Evolutionary conservation across 345 rosid genomes (phyloP).

Genomic region (Rhodamnia argentea): DNA sequence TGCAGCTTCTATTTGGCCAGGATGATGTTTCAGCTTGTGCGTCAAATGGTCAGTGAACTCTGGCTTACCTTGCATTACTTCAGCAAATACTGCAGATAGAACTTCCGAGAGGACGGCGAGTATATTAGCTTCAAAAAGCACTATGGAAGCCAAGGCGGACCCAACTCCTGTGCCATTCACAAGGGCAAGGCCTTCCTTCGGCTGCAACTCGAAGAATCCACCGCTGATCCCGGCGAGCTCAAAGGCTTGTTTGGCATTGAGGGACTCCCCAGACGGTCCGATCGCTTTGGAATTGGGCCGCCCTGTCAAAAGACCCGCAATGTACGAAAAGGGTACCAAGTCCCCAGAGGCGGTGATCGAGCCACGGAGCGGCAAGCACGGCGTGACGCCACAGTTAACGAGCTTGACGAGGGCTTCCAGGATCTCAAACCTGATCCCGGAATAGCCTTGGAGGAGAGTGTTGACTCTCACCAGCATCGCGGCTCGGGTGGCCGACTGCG

Average conservation of each 20-base stretch:
- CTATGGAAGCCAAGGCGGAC: constrained; percentile 34
- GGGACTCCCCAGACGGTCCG: constrained; percentile 42
- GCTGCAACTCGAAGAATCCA: constrained; percentile 31
- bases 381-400: constrained; percentile 57
- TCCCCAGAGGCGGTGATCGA: constrained; percentile 73
- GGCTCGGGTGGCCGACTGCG: constrained; percentile 53
- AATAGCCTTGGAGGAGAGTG: constrained; percentile 69
- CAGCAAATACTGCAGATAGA: constrained; percentile 42
- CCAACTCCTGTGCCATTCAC: constrained; percentile 43
- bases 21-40: constrained; percentile 58
- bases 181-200: constrained; percentile 36
- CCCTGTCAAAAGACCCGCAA: constrained; percentile 52
- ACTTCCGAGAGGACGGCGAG: constrained; percentile 38
- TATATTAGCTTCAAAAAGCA: constrained; percentile 43
- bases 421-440: constrained; percentile 67
- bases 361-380: constrained; percentile 67
- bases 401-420: constrained; percentile 53
- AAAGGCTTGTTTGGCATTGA: constrained; percentile 42
- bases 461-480: constrained; percentile 74
- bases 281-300: constrained; percentile 56
- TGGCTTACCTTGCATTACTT: constrained; percentile 50
- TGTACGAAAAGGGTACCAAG: constrained; percentile 60
- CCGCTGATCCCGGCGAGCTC: constrained; percentile 23
- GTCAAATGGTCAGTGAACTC: constrained; percentile 59
- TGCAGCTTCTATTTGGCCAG: constrained; percentile 61